Percentiles rank a stretch among this genome's conserved stretches.
phyloP scores from a whole-genome alignment of 2,329 filamentous ascomycete species.

The Talaromyces sp. region DNA sequence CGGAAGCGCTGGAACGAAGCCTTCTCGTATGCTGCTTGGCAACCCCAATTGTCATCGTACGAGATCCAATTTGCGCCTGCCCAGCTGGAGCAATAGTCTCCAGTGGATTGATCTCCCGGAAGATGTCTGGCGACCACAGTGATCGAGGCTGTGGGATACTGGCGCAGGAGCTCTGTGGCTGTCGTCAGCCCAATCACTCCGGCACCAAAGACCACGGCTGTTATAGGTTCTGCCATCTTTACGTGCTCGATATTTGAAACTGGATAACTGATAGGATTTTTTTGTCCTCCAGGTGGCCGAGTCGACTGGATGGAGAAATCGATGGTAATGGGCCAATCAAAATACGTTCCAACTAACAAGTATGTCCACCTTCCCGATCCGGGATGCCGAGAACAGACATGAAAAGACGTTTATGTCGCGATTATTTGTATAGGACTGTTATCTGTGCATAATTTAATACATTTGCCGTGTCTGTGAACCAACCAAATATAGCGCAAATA shows the following conservation, averaged over 20 bases:
- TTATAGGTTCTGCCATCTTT: background rate
- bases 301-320: no score
- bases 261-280: background rate
- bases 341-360: no score
- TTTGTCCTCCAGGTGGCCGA: no score
- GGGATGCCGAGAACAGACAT: background rate
- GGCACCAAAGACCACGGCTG: conserved; percentile 3
- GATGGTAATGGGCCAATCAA: no score
- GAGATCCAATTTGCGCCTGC: conserved; percentile 6
- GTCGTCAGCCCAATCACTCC: conserved; percentile 3
- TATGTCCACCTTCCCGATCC: background rate
- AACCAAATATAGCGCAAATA: background rate
- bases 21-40: background rate
- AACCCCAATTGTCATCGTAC: background rate
- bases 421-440: background rate
- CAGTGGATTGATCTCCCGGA: background rate
- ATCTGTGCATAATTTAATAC: background rate
- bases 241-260: background rate
- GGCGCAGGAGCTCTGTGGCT: background rate
- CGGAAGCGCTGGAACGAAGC: background rate
- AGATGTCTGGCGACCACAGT: conserved; percentile 3
- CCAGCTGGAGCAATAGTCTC: conserved; percentile 2
- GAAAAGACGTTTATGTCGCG: background rate
- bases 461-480: background rate
- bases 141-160: background rate